Evolutionary conservation across 345 rosid genomes (phyloP), one percentile per base, ranked within the genome.

Genomic region (Raphanus sativus): DNA sequence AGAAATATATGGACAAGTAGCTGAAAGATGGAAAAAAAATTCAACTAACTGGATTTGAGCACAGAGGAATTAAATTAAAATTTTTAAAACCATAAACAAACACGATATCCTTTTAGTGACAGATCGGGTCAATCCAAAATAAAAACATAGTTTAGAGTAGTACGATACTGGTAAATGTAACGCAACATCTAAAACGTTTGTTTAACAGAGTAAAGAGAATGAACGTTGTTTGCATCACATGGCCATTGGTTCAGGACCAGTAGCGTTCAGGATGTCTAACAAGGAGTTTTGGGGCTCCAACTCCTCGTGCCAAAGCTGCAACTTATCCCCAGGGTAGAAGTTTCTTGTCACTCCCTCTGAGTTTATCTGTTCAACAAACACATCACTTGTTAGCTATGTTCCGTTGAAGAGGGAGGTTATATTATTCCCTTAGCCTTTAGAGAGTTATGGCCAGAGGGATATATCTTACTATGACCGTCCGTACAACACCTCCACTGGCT

Each of bases 401-500:
- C 12, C 15, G 15, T n/a, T 13, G 42, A 9, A 10, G 21, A 21
- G 21, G 21, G 0, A 63, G 12, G 11, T 62, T 68, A 38, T 38
- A 2, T 4, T 34, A 34, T 34, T 34, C 40, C 0, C 8, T 21
- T 21, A 21, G 21, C n/a, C n/a, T n/a, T n/a, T n/a, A n/a, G n/a
- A n/a, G n/a, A n/a, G n/a, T n/a, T n/a, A n/a, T n/a, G n/a, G n/a
- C 0, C 30, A 62, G 61, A 38, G 52, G 70, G 6, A 16, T n/a
- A 16, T n/a, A 67, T 72, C 99, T 87, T 85, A 95, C 99, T 21
- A 83, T 81, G 72, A 93, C 97, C 1, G 99, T 93, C 59, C 99
- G 94, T 32, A 93, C 95, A 7, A 96, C 99, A 4, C 99, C 99
- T 0, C 99, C 99, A 29, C 98, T 96, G 7, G 99, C 98, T 82